Conservation (phyloP, 345 rosid genomes). For the Eucalyptus marginata region DNA sequence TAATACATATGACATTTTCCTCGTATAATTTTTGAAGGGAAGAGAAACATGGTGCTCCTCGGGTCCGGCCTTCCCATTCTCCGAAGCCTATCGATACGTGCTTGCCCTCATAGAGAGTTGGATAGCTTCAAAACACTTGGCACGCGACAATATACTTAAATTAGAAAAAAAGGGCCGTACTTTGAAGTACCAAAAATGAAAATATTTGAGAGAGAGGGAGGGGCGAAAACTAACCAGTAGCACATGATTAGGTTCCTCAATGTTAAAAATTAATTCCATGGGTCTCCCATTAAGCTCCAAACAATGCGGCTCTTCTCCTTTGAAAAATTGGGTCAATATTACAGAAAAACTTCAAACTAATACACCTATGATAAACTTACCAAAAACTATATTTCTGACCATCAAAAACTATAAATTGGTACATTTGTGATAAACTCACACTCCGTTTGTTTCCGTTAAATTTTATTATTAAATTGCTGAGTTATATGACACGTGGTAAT, state of each 20-base stretch:
- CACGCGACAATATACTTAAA: background rate
- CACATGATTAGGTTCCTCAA: background rate
- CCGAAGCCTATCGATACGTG: accelerated
- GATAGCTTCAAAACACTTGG: background rate
- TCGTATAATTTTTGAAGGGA: background rate
- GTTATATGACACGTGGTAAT: accelerated
- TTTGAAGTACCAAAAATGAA: background rate
- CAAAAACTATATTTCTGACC: accelerated
- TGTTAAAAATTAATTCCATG: background rate
- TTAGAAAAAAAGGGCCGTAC: background rate
- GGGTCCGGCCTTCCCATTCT: background rate
- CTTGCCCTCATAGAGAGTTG: background rate
- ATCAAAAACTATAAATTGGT: accelerated
- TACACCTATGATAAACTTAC: accelerated
- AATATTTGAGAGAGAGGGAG: background rate
- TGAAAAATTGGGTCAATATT: too few species aligned
- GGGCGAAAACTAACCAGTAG: background rate
- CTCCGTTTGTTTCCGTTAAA: accelerated
- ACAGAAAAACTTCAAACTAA: too few species aligned
- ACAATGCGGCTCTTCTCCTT: background rate
- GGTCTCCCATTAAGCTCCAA: background rate
- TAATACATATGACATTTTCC: background rate
- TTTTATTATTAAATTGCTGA: too few species aligned
- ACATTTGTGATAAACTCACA: accelerated
- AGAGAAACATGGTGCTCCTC: background rate